Base-by-base conservation (phyloP, 2,329 filamentous ascomycete genomes). In the Parafenestella ontariensis region DNA sequence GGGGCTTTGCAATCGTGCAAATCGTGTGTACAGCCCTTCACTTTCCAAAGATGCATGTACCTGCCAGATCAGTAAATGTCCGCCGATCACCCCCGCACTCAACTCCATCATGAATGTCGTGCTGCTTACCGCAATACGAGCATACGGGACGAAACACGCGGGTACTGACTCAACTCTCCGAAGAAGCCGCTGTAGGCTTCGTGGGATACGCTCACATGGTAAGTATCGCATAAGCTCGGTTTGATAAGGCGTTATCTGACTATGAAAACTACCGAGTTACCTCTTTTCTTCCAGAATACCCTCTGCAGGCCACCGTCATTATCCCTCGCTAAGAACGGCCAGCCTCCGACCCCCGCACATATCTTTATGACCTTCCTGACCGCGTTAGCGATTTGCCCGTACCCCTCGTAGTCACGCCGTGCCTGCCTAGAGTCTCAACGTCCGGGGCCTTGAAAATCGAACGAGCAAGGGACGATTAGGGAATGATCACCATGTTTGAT, bases 311-410 rank as follows among this genome's bases (percentile, higher is more conserved):
- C 58, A 53, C 55, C 65, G 69, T 70, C 69, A 70, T 70, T 23
- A 41, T 49, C 50, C 40, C 15, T 58, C 47, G 68, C 69, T 65
- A 70, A 71, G 68, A 41, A 58, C 46, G 36, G 46, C 46, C 41
- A 54, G 42, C 15, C 34, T 61, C 48, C 50, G 51, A 61, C 58
- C 58, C 61, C 56, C 61, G 45, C 46, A 44, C 29, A 36, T 54
- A 56, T 54, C 62, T 52, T 46, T 54, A n/a, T 52, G 54, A 73
- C 71, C 72, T 75, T 66, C 72, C 71, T 18, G 46, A 64, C 62
- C 29, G 49, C 68, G 72, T 59, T 61, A 64, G 61, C 61, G 52
- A 60, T 45, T 65, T 62, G 46, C 61, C 54, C 45, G 40, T 49
- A 48, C 52, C 39, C 54, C 43, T 50, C 39, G 45, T 44, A 24